Conservation (phyloP, 495 filamentous ascomycete species). For the Xylaria flabelliformis region DNA sequence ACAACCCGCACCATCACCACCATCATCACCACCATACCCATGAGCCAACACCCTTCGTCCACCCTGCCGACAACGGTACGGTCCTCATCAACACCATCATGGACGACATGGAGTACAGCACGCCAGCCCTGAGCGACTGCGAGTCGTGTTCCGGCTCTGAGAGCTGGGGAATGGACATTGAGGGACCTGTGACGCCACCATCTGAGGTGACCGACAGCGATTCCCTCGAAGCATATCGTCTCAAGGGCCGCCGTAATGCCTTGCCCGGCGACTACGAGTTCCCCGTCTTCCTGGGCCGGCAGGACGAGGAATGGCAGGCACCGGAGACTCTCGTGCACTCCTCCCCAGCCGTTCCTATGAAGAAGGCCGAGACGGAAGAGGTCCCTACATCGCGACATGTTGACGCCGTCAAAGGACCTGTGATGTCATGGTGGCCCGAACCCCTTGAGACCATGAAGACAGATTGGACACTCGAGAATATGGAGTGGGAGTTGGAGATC, state of each 20-base stretch:
- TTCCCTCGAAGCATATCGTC: constrained; percentile 20
- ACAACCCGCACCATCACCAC: constrained; percentile 32
- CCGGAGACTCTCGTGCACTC: neutral
- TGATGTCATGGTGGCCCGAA: constrained; percentile 43
- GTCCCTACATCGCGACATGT: constrained; percentile 29
- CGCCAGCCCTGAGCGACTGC: constrained; percentile 41
- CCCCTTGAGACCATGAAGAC: constrained; percentile 29
- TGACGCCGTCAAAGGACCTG: constrained; percentile 29
- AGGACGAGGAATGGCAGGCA: constrained; percentile 30
- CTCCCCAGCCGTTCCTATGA: neutral
- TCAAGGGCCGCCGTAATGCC: constrained; percentile 28
- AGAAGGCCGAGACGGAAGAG: constrained; percentile 25
- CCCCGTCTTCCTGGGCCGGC: constrained; percentile 42
- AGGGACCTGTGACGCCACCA: constrained; percentile 33
- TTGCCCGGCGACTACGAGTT: constrained; percentile 33
- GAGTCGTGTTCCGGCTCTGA: constrained; percentile 32
- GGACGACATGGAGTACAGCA: constrained; percentile 34
- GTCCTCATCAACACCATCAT: constrained; percentile 37
- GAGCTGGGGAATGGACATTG: constrained; percentile 27
- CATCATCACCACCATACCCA: constrained; percentile 34
- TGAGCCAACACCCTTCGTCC: constrained; percentile 13
- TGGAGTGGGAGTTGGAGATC: constrained; percentile 18
- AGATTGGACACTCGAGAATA: constrained; percentile 26
- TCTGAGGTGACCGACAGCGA: neutral
- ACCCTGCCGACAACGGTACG: constrained; percentile 29